Evolutionary conservation across 176 grass and related monocot species (phyloP).

Genomic region (maize (Zea mays)): Zm-B73-REFERENCE-NAM-5.0 NC_050102.1:102270001-102270500

Average conservation of each 20-base stretch:
- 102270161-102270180: neutral
- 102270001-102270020: no score
- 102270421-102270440: neutral
- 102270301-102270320: neutral
- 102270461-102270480: neutral
- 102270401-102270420: neutral
- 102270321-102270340: constrained; percentile 6
- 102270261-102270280: neutral
- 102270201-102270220: neutral
- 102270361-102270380: neutral
- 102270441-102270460: neutral
- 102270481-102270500: neutral
- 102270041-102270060: neutral
- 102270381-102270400: neutral
- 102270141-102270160: neutral
- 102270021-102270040: no score
- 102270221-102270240: neutral
- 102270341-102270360: neutral
- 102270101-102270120: neutral
- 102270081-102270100: neutral
- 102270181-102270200: neutral
- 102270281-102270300: neutral
- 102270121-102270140: neutral
- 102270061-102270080: neutral
- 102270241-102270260: neutral